phyloP scores from a whole-genome alignment of 768 basidiomycete species.

The Kwoniella europaea region DNA sequence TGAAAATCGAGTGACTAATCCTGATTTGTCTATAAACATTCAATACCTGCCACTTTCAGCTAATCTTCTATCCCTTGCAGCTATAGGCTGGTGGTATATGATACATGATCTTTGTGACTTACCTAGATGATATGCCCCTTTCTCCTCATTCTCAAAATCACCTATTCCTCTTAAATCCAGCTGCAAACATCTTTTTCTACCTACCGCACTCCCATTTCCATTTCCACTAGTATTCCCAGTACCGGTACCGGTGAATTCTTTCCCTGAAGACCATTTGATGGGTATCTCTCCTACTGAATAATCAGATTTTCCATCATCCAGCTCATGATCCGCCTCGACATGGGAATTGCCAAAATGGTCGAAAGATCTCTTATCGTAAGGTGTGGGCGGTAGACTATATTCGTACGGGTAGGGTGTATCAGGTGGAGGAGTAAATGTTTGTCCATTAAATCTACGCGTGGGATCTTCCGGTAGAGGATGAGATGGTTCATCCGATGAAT shows the following conservation, averaged over 20 bases:
- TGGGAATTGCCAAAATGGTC: neutral
- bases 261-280: conserved; percentile 19
- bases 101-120: neutral
- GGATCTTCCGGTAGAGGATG: neutral
- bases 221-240: neutral
- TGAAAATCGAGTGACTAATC: conserved; percentile 45
- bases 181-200: conserved; percentile 49
- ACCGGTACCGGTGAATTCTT: neutral
- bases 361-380: conserved; percentile 4
- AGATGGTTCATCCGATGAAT: neutral
- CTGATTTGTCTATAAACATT: conserved; percentile 40
- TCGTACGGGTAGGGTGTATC: neutral
- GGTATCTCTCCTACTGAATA: conserved; percentile 15
- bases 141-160: conserved; percentile 1
- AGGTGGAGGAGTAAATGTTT: conserved; percentile 5
- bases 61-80: no score
- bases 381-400: conserved; percentile 6
- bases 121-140: conserved; percentile 42
- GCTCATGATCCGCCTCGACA: neutral
- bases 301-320: conserved; percentile 7
- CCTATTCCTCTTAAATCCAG: conserved; percentile 42
- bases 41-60: no score
- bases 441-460: conserved; percentile 7
- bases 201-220: conserved; percentile 13
- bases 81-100: no score